These are phyloP conservation scores for Epicoccum sorghinum DNA, from an alignment of 2,329 filamentous ascomycete genomes.

Conservation along the genomic window DNA sequence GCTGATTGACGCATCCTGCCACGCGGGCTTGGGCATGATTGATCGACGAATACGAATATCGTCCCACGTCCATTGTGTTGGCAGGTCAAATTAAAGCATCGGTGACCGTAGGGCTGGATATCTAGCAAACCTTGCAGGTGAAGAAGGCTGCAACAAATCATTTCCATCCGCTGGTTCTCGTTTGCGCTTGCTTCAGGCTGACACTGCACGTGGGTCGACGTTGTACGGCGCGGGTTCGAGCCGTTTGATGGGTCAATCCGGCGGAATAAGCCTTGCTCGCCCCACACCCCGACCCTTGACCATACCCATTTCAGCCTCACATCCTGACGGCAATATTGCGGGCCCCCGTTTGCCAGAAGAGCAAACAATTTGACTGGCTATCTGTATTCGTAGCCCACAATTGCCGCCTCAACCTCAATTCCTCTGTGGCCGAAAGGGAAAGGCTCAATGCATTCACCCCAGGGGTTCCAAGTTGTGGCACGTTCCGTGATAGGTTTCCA, in stretches of 20 bases:
- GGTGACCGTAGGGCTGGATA: no score
- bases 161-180: not conserved
- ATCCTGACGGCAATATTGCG: not conserved
- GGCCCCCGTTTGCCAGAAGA: not conserved
- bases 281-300: slow-evolving; percentile 5
- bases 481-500: not conserved
- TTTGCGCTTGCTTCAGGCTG: not conserved
- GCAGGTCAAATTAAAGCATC: not conserved
- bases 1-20: not conserved
- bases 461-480: not conserved
- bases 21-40: not conserved
- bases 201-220: slow-evolving; percentile 1
- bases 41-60: not conserved
- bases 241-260: slow-evolving; percentile 4
- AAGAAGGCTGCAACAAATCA: not conserved
- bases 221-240: not conserved
- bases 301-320: slow-evolving; percentile 2
- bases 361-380: slow-evolving; percentile 1
- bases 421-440: not conserved
- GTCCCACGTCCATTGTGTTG: not conserved
- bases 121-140: not conserved
- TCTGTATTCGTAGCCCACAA: not conserved
- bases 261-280: slow-evolving; percentile 9
- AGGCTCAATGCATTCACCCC: not conserved
- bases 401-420: not conserved